phyloP scores from a whole-genome alignment of 257 asterid genomes.

The Ophiorrhiza pumila region DNA sequence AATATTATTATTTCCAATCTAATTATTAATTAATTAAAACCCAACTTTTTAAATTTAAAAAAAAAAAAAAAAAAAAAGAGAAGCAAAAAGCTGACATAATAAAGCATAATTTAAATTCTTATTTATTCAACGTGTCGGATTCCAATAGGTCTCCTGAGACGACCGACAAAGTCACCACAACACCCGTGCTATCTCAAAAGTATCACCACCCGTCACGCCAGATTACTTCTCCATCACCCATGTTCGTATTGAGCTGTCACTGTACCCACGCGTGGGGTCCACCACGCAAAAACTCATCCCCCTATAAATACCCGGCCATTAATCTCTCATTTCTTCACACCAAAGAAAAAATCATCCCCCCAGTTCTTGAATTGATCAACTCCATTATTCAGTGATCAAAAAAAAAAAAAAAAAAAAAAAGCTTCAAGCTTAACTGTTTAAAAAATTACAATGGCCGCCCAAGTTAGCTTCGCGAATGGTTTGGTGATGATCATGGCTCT shows the following conservation, averaged over 20 bases:
- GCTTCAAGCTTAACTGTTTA: no score
- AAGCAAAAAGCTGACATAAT: no score
- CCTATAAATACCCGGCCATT: not conserved
- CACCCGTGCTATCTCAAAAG: not conserved
- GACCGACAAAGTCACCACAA: slow-evolving; percentile 14
- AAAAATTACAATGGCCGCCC: slow-evolving; percentile 25
- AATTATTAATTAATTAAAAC: no score
- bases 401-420: not conserved
- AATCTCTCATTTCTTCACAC: not conserved
- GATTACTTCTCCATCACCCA: slow-evolving; percentile 5
- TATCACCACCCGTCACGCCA: slow-evolving; percentile 3
- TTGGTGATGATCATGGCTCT: slow-evolving; percentile 15
- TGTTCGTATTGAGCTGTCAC: slow-evolving; percentile 9
- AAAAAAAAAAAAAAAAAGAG: not conserved
- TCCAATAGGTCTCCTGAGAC: not conserved
- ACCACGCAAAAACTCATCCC: not conserved
- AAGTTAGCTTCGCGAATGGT: slow-evolving; percentile 19
- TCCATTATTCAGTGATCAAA: no score
- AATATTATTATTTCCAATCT: no score
- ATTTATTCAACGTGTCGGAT: slow-evolving; percentile 1
- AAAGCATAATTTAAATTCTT: not conserved
- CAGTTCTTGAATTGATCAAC: not conserved
- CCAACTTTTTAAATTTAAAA: no score
- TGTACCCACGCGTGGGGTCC: not conserved
- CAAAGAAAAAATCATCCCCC: not conserved